phyloP scores from a whole-genome alignment of 73 alveolate genomes.

The Paramecium biaurelia region DNA sequence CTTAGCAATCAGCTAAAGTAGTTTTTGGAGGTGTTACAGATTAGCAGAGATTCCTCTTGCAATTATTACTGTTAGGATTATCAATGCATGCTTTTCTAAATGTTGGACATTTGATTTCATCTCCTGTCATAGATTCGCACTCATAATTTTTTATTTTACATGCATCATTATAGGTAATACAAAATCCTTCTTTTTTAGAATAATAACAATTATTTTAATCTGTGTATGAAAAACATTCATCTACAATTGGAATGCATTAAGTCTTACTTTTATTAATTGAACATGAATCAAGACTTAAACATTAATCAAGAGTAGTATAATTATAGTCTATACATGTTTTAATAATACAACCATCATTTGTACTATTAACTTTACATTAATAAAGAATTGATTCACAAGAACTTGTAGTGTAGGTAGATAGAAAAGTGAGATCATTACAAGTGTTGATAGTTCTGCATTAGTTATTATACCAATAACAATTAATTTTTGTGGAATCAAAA shows the following conservation, averaged over 20 bases:
- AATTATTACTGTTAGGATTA: neutral
- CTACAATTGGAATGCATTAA: neutral
- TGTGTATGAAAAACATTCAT: neutral
- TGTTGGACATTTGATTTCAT: neutral
- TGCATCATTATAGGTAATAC: neutral
- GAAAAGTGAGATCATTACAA: neutral
- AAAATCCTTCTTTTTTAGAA: neutral
- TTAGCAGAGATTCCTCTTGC: neutral
- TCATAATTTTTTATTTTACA: neutral
- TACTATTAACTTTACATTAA: neutral
- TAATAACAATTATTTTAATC: neutral
- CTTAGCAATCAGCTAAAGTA: neutral
- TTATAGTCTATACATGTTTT: neutral
- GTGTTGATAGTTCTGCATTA: neutral
- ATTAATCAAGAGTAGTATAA: neutral
- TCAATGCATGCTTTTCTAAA: neutral
- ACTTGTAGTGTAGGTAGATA: neutral
- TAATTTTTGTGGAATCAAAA: neutral
- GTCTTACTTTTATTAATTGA: neutral
- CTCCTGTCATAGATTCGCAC: neutral
- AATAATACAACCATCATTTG: neutral
- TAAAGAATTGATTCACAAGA: neutral
- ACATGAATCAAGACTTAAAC: neutral
- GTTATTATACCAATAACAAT: neutral
- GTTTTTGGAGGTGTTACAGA: neutral